phyloP scores from a whole-genome alignment of 192 early-diverging fungal genomes.

The Chytriomyces sp. region DNA sequence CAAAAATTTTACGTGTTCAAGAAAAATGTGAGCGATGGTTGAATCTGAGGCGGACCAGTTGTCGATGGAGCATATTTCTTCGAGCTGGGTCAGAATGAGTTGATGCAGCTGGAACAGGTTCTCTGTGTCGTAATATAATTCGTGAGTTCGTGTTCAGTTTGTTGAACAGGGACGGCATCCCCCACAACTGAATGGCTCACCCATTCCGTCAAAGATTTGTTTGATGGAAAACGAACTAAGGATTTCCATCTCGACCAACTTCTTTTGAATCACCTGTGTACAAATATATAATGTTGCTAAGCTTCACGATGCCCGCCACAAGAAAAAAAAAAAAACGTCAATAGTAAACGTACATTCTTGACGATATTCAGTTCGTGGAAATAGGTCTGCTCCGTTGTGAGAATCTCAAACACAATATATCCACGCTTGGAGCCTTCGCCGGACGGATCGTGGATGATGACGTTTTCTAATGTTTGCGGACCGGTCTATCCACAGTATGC shows the following conservation, averaged over 20 bases:
- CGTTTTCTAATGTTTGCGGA: background rate
- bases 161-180: background rate
- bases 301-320: too few species aligned
- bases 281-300: background rate
- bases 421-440: conserved; percentile 33
- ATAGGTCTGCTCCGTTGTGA: conserved; percentile 55
- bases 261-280: conserved; percentile 42
- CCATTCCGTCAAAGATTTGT: conserved; percentile 54
- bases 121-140: conserved; percentile 20
- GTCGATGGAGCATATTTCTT: conserved; percentile 40
- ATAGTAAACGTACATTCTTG: conserved; percentile 39
- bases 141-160: background rate
- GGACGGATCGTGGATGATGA: conserved; percentile 3
- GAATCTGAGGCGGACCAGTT: conserved; percentile 45
- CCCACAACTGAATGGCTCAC: conserved; percentile 22
- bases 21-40: conserved; percentile 48
- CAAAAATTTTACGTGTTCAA: conserved; percentile 39
- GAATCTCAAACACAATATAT: conserved; percentile 50
- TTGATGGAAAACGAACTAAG: conserved; percentile 41
- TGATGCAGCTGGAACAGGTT: conserved; percentile 47
- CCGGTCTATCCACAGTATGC: background rate
- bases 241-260: conserved; percentile 42
- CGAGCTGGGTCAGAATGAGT: conserved; percentile 44
- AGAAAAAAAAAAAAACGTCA: background rate
- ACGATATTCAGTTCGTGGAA: conserved; percentile 45